Percentiles rank a stretch among this genome's conserved stretches.
Evolutionary conservation across 2,329 filamentous ascomycete species (phyloP).

Genomic region (Delphinella strobiligena): DNA sequence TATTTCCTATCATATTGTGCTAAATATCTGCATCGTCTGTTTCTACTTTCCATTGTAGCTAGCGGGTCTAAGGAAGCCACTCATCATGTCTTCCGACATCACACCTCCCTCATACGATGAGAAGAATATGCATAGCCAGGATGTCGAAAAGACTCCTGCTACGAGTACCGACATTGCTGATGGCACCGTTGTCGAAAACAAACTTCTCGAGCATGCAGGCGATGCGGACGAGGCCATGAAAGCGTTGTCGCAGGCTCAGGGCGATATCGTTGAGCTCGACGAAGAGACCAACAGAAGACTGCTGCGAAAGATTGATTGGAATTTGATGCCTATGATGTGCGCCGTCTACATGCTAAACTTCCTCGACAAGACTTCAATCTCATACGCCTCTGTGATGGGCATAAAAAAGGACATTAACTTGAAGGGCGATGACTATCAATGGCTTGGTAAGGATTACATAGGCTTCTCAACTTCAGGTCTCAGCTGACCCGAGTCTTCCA

Average conservation of each 20-base stretch:
- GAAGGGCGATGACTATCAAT: slow-evolving; percentile 39
- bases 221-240: slow-evolving; percentile 51
- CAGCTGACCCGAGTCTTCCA: slow-evolving; percentile 13
- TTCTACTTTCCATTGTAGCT: not conserved
- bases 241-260: slow-evolving; percentile 36
- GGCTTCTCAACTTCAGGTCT: slow-evolving; percentile 35
- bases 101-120: not conserved
- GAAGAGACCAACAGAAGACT: slow-evolving; percentile 47
- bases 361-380: slow-evolving; percentile 46
- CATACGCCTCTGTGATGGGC: slow-evolving; percentile 41
- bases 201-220: slow-evolving; percentile 39
- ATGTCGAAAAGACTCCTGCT: not conserved
- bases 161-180: slow-evolving; percentile 14
- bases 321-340: slow-evolving; percentile 48
- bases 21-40: not conserved
- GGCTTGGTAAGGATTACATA: slow-evolving; percentile 27
- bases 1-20: not conserved
- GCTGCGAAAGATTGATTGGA: slow-evolving; percentile 49
- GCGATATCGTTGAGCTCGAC: slow-evolving; percentile 41
- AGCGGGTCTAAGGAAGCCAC: not conserved
- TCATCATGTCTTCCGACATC: not conserved
- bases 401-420: slow-evolving; percentile 34
- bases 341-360: slow-evolving; percentile 47
- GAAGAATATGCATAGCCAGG: not conserved
- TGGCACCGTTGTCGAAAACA: slow-evolving; percentile 18